A percentile compares a stretch with the other conserved stretches of the same genome.
Conservation (phyloP, 148 eudicot species). For the Euryodendron excelsum region DNA sequence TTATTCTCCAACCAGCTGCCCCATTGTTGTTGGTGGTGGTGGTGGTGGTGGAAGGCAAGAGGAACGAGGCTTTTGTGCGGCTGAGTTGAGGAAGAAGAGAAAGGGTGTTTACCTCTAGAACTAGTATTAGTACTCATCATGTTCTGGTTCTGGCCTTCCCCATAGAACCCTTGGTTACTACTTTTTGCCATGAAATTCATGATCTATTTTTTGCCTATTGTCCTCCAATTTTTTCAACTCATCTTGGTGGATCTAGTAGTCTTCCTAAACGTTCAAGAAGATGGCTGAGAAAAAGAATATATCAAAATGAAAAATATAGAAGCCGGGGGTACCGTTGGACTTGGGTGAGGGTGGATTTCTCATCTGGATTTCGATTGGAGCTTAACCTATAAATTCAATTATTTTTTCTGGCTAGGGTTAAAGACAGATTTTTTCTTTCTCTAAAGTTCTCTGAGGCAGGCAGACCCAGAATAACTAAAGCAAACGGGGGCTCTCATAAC, state of each 20-base stretch:
- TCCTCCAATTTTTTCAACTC: no score
- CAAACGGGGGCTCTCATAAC: neutral
- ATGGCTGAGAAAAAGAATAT: neutral
- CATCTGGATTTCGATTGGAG: neutral
- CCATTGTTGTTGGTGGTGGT: slow-evolving; percentile 1
- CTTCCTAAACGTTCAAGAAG: neutral
- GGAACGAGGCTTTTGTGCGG: neutral
- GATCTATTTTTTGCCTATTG: neutral
- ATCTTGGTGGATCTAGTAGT: neutral
- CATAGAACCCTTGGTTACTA: slow-evolving; percentile 18
- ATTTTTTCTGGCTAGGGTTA: neutral
- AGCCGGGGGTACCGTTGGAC: no score
- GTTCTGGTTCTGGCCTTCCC: slow-evolving; percentile 4
- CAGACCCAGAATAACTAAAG: neutral
- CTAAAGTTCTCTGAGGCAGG: neutral
- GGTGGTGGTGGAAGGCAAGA: slow-evolving; percentile 9
- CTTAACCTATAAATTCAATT: neutral
- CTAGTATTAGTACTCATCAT: neutral
- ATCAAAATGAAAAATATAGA: neutral
- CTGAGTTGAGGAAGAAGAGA: slow-evolving; percentile 5
- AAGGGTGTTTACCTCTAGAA: slow-evolving; percentile 9
- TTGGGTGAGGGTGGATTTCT: neutral
- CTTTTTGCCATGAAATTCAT: slow-evolving; percentile 28
- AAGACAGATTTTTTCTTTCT: neutral
- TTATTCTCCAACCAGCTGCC: neutral